These are phyloP conservation scores for Stachybotrys chlorohalonatus DNA, from an alignment of 2,329 filamentous ascomycete genomes.

Conservation along the genomic window DNA sequence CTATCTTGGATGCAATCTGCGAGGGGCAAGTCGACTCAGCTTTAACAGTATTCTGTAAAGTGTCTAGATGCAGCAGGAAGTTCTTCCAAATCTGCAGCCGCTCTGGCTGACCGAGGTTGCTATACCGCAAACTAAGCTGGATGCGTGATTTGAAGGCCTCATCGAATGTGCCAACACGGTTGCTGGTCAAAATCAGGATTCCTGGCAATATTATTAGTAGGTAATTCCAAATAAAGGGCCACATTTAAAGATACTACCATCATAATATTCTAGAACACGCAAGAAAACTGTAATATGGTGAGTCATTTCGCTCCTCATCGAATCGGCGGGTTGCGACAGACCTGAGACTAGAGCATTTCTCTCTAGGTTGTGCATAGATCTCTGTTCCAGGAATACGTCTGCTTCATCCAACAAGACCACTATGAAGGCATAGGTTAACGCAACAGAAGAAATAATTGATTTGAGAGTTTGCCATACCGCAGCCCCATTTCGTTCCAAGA, in stretches of 20 bases:
- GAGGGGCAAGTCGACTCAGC: background rate
- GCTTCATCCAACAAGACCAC: conserved; percentile 12
- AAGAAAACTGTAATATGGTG: conserved; percentile 14
- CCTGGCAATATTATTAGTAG: background rate
- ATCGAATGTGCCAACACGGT: background rate
- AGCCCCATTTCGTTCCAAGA: conserved; percentile 9
- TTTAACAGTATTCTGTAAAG: background rate
- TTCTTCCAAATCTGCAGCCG: background rate
- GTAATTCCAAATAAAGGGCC: background rate
- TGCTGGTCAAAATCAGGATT: background rate
- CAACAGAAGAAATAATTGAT: background rate
- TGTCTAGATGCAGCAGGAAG: background rate
- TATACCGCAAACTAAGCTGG: background rate
- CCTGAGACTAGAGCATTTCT: conserved; percentile 11
- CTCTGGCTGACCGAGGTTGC: background rate
- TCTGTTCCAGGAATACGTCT: conserved; percentile 10
- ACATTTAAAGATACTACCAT: conserved; percentile 1
- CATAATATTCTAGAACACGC: conserved; percentile 20
- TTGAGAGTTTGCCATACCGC: background rate
- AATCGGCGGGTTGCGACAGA: background rate
- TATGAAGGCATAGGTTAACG: background rate
- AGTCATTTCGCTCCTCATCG: background rate
- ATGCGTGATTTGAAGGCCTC: background rate
- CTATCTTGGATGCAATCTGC: background rate
- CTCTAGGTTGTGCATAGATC: conserved; percentile 6